These are phyloP conservation scores for Keithomyces neogunnii DNA, from an alignment of 2,329 filamentous ascomycete genomes.

Conservation along the genomic window DNA sequence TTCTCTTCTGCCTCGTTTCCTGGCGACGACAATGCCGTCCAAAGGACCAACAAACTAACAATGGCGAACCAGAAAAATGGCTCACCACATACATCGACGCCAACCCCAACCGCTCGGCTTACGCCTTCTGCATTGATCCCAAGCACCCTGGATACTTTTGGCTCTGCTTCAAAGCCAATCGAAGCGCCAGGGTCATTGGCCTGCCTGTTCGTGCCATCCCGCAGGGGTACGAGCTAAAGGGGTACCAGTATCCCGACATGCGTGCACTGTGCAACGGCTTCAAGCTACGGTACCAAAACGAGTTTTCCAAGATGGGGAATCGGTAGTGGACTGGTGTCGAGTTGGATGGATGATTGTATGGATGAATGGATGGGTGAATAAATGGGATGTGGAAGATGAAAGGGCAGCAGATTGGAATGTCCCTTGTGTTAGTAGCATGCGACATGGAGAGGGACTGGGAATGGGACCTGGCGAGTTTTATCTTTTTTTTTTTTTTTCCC, in stretches of 20 bases:
- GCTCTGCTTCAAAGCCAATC: slow-evolving; percentile 91
- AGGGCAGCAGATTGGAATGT: too few species aligned
- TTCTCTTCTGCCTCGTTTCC: background rate
- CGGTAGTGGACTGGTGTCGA: slow-evolving; percentile 13
- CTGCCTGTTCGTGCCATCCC: slow-evolving; percentile 89
- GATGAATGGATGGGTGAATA: background rate
- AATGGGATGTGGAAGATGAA: too few species aligned
- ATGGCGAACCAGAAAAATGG: slow-evolving; percentile 66
- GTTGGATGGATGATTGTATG: background rate
- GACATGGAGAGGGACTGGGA: background rate
- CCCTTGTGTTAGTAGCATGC: too few species aligned
- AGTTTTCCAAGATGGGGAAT: slow-evolving; percentile 52
- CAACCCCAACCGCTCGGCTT: slow-evolving; percentile 87
- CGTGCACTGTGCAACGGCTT: slow-evolving; percentile 92
- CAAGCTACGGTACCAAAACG: slow-evolving; percentile 67
- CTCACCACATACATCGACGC: slow-evolving; percentile 91
- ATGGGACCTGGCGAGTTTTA: too few species aligned
- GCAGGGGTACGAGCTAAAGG: slow-evolving; percentile 85
- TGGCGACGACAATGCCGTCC: background rate
- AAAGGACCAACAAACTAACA: slow-evolving; percentile 10
- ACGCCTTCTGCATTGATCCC: slow-evolving; percentile 90
- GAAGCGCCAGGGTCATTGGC: slow-evolving; percentile 60
- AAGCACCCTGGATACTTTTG: slow-evolving; percentile 92
- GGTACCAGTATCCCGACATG: slow-evolving; percentile 89
- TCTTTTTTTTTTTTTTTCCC: too few species aligned